Percentiles rank a stretch among this genome's conserved stretches.
Evolutionary conservation across 2,329 filamentous ascomycete genomes (phyloP).

Genomic region (Aspergillus sp.): DNA sequence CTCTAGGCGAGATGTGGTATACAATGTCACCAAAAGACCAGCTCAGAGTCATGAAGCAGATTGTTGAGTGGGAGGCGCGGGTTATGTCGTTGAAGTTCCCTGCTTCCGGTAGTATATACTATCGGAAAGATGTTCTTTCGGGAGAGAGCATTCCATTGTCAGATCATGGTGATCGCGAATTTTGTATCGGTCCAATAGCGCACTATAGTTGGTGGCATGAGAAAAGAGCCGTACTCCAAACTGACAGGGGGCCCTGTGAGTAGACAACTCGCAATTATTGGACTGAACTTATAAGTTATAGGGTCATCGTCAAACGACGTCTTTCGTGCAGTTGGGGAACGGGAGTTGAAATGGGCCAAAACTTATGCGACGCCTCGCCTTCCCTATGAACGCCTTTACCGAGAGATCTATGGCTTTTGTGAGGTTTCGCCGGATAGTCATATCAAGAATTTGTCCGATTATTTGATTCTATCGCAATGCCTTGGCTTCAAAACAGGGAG

Average conservation of each 20-base stretch:
- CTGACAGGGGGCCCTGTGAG: constrained; percentile 21
- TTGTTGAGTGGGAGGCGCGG: constrained; percentile 9
- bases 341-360: constrained; percentile 18
- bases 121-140: constrained; percentile 5
- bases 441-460: constrained; percentile 16
- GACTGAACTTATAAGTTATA: not conserved
- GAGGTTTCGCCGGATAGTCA: constrained; percentile 16
- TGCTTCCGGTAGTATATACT: constrained; percentile 13
- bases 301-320: constrained; percentile 13
- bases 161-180: constrained; percentile 8
- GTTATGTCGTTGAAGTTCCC: constrained; percentile 13
- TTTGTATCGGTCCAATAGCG: constrained; percentile 18
- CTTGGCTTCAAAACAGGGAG: constrained; percentile 10
- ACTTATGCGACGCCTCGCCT: constrained; percentile 17
- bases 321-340: constrained; percentile 14
- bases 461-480: constrained; percentile 13
- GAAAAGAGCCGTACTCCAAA: constrained; percentile 7
- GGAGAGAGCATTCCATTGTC: not conserved
- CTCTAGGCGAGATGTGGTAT: constrained; percentile 11
- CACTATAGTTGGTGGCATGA: constrained; percentile 19
- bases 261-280: not conserved
- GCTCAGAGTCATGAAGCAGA: constrained; percentile 7
- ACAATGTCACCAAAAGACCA: constrained; percentile 5
- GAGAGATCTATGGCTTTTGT: constrained; percentile 17
- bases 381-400: constrained; percentile 19